A percentile compares a stretch with the other conserved stretches of the same genome.
These are phyloP conservation scores for Wickerhamomyces rabaulensis DNA, from an alignment of 805 yeast genomes.

Conservation along the genomic window DNA sequence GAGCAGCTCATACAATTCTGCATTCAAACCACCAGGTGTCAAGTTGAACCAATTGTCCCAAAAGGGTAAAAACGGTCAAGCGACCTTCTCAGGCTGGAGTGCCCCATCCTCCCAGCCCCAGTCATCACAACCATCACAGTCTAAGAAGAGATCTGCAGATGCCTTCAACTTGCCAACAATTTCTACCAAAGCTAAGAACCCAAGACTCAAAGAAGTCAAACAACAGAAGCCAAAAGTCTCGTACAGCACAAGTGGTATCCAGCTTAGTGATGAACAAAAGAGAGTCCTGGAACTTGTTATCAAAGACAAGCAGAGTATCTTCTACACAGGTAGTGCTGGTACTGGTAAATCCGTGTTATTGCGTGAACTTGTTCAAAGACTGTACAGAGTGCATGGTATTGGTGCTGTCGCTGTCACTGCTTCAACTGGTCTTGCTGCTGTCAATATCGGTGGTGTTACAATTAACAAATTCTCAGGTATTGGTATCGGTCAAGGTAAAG, in stretches of 20 bases:
- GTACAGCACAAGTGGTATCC: slow-evolving; percentile 5
- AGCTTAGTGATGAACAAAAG: slow-evolving; percentile 43
- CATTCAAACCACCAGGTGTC: neutral
- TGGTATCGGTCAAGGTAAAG: slow-evolving; percentile 60
- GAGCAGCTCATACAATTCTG: neutral
- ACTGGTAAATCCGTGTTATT: slow-evolving; percentile 78
- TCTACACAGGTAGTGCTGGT: slow-evolving; percentile 84
- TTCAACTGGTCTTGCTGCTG: slow-evolving; percentile 94
- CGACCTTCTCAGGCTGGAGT: neutral
- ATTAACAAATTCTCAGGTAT: slow-evolving; percentile 82
- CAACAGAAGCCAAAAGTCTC: neutral
- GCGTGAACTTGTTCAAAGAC: slow-evolving; percentile 52
- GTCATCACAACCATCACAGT: neutral
- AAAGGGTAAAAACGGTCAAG: neutral
- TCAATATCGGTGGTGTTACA: slow-evolving; percentile 88
- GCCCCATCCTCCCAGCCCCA: neutral
- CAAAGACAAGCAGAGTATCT: slow-evolving; percentile 46
- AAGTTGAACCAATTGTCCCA: neutral
- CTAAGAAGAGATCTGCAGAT: slow-evolving; percentile 3
- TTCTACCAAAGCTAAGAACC: slow-evolving; percentile 7
- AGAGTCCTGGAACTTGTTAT: slow-evolving; percentile 48
- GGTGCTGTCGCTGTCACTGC: slow-evolving; percentile 82
- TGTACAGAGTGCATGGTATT: slow-evolving; percentile 38
- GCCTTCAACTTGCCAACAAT: neutral
- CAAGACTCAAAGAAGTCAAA: slow-evolving; percentile 7